phyloP scores from a whole-genome alignment of 257 asterid genomes.

The Solanum sejunctum region DNA sequence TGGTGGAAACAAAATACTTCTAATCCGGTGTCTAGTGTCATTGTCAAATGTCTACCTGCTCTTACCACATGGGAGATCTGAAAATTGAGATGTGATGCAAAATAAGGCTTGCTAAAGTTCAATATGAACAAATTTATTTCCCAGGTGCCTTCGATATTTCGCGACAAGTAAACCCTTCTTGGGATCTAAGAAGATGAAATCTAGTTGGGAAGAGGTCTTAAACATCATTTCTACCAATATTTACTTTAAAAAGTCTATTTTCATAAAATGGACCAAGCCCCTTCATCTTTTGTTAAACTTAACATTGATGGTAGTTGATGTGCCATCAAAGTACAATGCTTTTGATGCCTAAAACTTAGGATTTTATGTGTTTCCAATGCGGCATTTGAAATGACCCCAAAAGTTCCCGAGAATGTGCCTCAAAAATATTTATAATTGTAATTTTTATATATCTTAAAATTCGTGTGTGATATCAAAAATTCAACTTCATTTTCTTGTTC shows the following conservation, averaged over 20 bases:
- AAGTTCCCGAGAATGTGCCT: no score
- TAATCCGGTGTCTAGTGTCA: background rate
- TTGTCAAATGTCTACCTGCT: background rate
- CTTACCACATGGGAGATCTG: background rate
- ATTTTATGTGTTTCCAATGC: no score
- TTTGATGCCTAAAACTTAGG: no score
- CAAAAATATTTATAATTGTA: no score
- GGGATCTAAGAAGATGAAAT: background rate
- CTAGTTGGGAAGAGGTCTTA: background rate
- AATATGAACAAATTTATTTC: background rate
- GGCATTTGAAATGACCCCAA: no score
- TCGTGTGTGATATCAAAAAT: no score
- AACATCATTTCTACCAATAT: background rate
- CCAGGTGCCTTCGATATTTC: background rate
- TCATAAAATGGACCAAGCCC: background rate
- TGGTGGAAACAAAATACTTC: background rate
- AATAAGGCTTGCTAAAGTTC: background rate
- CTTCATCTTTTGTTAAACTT: background rate
- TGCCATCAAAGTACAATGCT: no score
- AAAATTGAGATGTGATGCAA: background rate
- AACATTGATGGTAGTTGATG: background rate
- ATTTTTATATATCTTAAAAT: no score
- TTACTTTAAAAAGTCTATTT: background rate
- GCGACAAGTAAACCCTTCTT: background rate
- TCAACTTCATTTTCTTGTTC: no score